phyloP scores from a whole-genome alignment of 345 rosid species.

The Xanthoceras sorbifolium region DNA sequence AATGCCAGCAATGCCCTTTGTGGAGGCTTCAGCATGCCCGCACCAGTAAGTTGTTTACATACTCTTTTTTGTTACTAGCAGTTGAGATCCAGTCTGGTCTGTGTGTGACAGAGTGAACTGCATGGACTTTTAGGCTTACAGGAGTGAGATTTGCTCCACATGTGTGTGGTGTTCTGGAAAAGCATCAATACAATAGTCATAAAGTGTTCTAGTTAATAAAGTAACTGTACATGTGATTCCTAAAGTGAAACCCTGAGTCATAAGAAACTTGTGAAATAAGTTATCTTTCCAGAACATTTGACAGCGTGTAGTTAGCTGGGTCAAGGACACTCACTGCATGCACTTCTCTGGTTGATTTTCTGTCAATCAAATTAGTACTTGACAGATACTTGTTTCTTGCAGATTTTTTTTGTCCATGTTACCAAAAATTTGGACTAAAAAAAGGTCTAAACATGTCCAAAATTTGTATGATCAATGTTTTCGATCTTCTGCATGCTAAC shows the following conservation, averaged over 20 bases:
- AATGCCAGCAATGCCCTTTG: conserved; percentile 55
- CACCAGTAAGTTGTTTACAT: conserved; percentile 77
- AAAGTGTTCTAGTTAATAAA: not conserved
- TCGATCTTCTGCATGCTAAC: not conserved
- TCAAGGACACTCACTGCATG: not conserved
- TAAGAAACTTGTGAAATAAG: not conserved
- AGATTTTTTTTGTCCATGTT: not conserved
- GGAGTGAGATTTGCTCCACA: not conserved
- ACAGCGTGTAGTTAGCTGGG: not conserved
- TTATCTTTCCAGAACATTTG: not conserved
- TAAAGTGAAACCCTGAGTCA: not conserved
- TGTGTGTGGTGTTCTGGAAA: not conserved
- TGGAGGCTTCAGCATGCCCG: conserved; percentile 76
- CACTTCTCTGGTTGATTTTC: not conserved
- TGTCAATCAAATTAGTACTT: not conserved
- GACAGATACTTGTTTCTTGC: too few relatives aligned
- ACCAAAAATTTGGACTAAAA: not conserved
- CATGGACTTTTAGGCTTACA: not conserved
- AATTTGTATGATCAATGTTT: not conserved
- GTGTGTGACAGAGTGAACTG: too few relatives aligned
- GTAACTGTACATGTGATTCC: not conserved
- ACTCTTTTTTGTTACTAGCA: too few relatives aligned
- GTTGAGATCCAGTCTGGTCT: too few relatives aligned
- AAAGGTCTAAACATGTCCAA: not conserved
- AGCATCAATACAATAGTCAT: not conserved